phyloP scores from a whole-genome alignment of 257 asterid species.

The Solanum tarapatanum region DNA sequence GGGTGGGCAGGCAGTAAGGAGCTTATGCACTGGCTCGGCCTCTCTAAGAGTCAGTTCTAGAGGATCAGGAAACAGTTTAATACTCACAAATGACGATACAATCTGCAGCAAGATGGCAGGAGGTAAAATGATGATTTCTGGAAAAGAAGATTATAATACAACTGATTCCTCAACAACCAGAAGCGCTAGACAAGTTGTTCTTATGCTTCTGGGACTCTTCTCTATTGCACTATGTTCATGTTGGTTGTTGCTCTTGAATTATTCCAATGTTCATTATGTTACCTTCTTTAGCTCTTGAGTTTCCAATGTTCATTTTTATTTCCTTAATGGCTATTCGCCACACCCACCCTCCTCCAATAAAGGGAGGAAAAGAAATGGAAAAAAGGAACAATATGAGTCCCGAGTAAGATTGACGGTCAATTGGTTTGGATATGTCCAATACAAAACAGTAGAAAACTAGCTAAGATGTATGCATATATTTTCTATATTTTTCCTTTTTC shows the following conservation, averaged over 20 bases:
- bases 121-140: not conserved
- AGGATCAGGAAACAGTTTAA: not conserved
- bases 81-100: not conserved
- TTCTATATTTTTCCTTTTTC: not conserved
- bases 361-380: not conserved
- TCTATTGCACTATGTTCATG: not conserved
- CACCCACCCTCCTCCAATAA: not conserved
- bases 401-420: not conserved
- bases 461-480: not conserved
- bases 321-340: not conserved
- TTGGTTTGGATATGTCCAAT: not conserved
- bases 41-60: not conserved
- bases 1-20: not conserved
- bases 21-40: not conserved
- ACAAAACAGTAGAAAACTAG: not conserved
- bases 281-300: not conserved
- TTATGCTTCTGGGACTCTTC: not conserved
- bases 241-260: not conserved
- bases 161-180: not conserved
- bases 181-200: not conserved
- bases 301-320: not conserved
- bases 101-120: not conserved
- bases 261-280: not conserved
- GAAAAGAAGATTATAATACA: not conserved
- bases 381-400: not conserved